Evolutionary conservation across 768 basidiomycete species (phyloP).

Genomic region (Leccinum variicolor): DNA sequence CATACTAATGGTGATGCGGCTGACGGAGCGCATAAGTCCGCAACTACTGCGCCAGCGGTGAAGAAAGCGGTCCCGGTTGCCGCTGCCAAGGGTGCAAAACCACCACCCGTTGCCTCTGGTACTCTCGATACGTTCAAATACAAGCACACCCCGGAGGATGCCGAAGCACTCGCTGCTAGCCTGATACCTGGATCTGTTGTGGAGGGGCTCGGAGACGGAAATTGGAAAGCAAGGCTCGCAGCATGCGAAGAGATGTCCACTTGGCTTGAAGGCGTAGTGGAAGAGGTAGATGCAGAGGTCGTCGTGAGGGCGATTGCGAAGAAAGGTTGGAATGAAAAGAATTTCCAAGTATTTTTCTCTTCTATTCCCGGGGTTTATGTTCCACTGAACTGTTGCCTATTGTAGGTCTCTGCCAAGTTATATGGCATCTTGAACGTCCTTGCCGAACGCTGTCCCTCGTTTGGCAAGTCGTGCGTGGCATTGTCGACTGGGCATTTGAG

Average conservation of each 20-base stretch:
- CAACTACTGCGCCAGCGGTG: slow-evolving; percentile 27
- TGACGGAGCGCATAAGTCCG: slow-evolving; percentile 16
- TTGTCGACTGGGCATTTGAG: slow-evolving; percentile 76
- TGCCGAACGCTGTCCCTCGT: slow-evolving; percentile 76
- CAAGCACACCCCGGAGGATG: slow-evolving; percentile 89
- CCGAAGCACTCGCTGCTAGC: slow-evolving; percentile 73
- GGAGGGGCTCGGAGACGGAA: slow-evolving; percentile 74
- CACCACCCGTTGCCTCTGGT: slow-evolving; percentile 47
- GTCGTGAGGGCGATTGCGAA: slow-evolving; percentile 84
- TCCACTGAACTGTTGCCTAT: slow-evolving; percentile 7
- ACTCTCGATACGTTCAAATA: slow-evolving; percentile 85
- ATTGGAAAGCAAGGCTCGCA: slow-evolving; percentile 91
- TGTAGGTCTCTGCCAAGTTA: slow-evolving; percentile 85
- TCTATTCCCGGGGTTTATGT: neutral
- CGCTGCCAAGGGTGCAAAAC: slow-evolving; percentile 44
- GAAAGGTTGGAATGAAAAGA: slow-evolving; percentile 98
- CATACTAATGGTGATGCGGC: slow-evolving; percentile 30
- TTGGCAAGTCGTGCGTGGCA: slow-evolving; percentile 82
- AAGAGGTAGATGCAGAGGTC: slow-evolving; percentile 80
- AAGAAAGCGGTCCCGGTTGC: slow-evolving; percentile 46
- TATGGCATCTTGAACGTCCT: slow-evolving; percentile 74
- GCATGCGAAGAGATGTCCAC: slow-evolving; percentile 80
- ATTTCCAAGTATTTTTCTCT: slow-evolving; percentile 73
- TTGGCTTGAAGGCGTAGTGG: slow-evolving; percentile 74
- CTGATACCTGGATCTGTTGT: slow-evolving; percentile 69